phyloP scores from a whole-genome alignment of 2,329 filamentous ascomycete species.

The Fonsecaea erecta region DNA sequence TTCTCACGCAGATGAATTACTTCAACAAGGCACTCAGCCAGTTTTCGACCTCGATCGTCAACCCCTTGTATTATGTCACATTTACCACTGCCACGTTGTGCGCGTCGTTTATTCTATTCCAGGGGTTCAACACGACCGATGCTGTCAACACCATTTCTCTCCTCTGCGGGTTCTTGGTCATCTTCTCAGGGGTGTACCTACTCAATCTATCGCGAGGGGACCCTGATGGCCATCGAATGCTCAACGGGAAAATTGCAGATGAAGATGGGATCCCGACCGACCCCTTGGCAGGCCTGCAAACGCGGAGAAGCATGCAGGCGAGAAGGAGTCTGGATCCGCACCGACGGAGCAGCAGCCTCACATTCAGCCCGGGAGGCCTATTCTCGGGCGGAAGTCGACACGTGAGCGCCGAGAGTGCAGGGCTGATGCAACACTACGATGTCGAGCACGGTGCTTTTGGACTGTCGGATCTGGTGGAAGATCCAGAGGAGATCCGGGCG shows the following conservation, averaged over 20 bases:
- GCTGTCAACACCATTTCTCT: conserved; percentile 90
- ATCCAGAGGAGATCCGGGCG: conserved; percentile 45
- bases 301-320: conserved; percentile 89
- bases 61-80: conserved; percentile 95
- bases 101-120: conserved; percentile 94
- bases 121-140: conserved; percentile 93
- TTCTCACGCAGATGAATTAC: conserved; percentile 99
- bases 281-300: conserved; percentile 85
- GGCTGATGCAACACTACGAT: conserved; percentile 87
- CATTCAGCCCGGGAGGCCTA: conserved; percentile 60
- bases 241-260: conserved; percentile 60
- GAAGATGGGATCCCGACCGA: conserved; percentile 88
- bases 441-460: conserved; percentile 79
- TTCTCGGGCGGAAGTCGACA: conserved; percentile 44
- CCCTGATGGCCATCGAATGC: conserved; percentile 73
- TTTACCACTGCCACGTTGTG: conserved; percentile 94
- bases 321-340: conserved; percentile 65
- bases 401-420: conserved; percentile 64
- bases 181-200: conserved; percentile 93
- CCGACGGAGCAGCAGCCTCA: conserved; percentile 55
- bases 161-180: conserved; percentile 89
- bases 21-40: conserved; percentile 98
- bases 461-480: conserved; percentile 77
- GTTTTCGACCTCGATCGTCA: conserved; percentile 96
- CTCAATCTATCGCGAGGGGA: conserved; percentile 94